Percentiles rank a stretch among this genome's conserved stretches.
phyloP scores from a whole-genome alignment of 2,329 filamentous ascomycete genomes.

The Plenodomus tracheiphilus region DNA sequence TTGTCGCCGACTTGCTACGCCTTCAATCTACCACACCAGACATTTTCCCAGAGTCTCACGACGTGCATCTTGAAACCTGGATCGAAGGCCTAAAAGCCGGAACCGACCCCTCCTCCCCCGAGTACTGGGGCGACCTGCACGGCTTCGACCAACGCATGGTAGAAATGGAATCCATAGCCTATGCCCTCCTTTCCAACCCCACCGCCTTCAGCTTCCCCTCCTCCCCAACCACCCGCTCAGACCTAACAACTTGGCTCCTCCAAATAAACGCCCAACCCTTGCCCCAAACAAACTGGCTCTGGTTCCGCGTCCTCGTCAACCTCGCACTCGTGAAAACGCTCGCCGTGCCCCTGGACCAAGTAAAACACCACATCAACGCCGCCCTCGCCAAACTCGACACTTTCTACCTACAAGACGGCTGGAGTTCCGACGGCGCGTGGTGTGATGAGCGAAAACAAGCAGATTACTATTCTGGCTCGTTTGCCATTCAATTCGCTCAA shows the following conservation, averaged over 20 bases:
- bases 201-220: slow-evolving; percentile 28
- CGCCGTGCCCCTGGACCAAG: slow-evolving; percentile 35
- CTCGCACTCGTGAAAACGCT: slow-evolving; percentile 47
- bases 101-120: slow-evolving; percentile 22
- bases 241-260: slow-evolving; percentile 46
- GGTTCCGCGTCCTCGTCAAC: slow-evolving; percentile 55
- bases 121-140: slow-evolving; percentile 52
- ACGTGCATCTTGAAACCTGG: too few species aligned
- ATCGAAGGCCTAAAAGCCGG: slow-evolving; percentile 9
- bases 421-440: slow-evolving; percentile 53
- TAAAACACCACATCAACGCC: slow-evolving; percentile 39
- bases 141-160: slow-evolving; percentile 56
- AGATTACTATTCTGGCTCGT: slow-evolving; percentile 57
- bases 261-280: slow-evolving; percentile 48
- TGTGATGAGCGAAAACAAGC: slow-evolving; percentile 42
- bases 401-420: slow-evolving; percentile 50
- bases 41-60: slow-evolving; percentile 3
- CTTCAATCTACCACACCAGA: not conserved
- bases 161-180: slow-evolving; percentile 53
- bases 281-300: slow-evolving; percentile 55
- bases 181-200: slow-evolving; percentile 48
- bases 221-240: slow-evolving; percentile 28
- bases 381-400: slow-evolving; percentile 48
- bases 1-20: slow-evolving; percentile 11
- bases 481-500: slow-evolving; percentile 56